Evolutionary conservation across 2,329 filamentous ascomycete species (phyloP), one percentile per base, ranked within the genome.

Genomic region (Achaetomium macrosporum): DNA sequence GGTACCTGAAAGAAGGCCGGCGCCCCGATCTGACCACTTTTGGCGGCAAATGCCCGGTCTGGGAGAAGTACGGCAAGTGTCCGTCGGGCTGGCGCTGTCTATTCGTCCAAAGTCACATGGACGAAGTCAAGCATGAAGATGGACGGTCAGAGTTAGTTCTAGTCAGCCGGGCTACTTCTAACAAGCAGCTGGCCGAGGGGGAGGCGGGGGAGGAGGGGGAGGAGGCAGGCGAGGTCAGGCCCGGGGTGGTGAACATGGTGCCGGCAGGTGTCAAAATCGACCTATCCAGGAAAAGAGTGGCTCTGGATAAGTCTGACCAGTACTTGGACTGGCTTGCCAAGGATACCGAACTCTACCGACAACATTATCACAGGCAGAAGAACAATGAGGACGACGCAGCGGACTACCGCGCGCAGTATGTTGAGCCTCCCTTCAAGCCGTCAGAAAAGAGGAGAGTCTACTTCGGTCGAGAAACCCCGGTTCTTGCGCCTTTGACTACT

Each of bases 401-500:
- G 55, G 90, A 96, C 47, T 82, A 87, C 56, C 81, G 89, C 49
- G 92, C 93, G 8, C 78, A 79, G 54, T 97, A 87, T 66, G 78
- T 83, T n/a, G 91, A 97, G 55, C 85, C 90, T 20, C 92, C 92
- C 0, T 84, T 96, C 65, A 82, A 87, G 64, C 84, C 93, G 1
- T 96, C 92, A 0, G 93, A 99, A 73, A 99, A 99, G 75, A 82
- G 93, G 53, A 83, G 85, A 47, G 77, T 99, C 51, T 97, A 99
- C 72, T 97, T 97, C 69, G 91, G 91, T 6, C 83, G 85, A 1
- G 92, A 97, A 68, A 99, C 93, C 1, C 93, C 93, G 0, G 83
- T 91, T 11, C 76, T 99, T n/a, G 93, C 93, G 5, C 93, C 93
- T 35, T 77, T 99, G 45, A 99, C 93, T 1, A 99, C 93, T 0